Conservation (phyloP, 2,329 filamentous ascomycete genomes). For the Teratosphaeriaceae sp. region DNA sequence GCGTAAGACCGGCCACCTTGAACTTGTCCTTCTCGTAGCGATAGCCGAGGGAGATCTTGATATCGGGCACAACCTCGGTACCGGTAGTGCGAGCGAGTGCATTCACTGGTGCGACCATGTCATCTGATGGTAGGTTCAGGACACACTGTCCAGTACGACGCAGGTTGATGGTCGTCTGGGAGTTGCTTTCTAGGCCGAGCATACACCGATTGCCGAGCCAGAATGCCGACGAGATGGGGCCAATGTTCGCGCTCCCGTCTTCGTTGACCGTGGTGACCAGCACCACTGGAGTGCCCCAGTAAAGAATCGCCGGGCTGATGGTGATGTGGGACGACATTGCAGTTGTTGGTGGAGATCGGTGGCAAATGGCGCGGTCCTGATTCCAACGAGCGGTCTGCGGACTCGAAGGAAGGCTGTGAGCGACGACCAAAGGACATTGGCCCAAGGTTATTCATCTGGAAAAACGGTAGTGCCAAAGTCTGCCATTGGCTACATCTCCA, state of each 20-base stretch:
- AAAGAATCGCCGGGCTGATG: neutral
- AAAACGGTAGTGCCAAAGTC: no score
- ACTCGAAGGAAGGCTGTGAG: no score
- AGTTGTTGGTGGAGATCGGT: constrained; percentile 39
- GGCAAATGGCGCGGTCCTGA: neutral
- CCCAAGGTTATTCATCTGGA: no score
- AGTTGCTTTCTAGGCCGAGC: neutral
- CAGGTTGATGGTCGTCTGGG: constrained; percentile 2
- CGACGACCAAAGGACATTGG: no score
- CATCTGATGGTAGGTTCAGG: constrained; percentile 1
- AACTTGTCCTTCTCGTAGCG: constrained; percentile 1
- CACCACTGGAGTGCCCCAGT: constrained; percentile 1
- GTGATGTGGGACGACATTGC: constrained; percentile 1
- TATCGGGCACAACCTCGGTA: neutral
- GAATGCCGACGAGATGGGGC: constrained; percentile 1
- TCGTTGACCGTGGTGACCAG: constrained; percentile 1
- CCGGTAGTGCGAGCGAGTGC: neutral
- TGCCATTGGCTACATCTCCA: no score
- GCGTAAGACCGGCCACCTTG: neutral
- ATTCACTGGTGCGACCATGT: neutral
- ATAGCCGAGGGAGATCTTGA: neutral
- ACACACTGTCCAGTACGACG: neutral
- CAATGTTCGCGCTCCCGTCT: neutral
- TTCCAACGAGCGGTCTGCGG: no score
- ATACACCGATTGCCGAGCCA: constrained; percentile 3